These are phyloP conservation scores for Phyllosticta ampelicida DNA, from an alignment of 2,329 filamentous ascomycete genomes.

Conservation along the genomic window DNA sequence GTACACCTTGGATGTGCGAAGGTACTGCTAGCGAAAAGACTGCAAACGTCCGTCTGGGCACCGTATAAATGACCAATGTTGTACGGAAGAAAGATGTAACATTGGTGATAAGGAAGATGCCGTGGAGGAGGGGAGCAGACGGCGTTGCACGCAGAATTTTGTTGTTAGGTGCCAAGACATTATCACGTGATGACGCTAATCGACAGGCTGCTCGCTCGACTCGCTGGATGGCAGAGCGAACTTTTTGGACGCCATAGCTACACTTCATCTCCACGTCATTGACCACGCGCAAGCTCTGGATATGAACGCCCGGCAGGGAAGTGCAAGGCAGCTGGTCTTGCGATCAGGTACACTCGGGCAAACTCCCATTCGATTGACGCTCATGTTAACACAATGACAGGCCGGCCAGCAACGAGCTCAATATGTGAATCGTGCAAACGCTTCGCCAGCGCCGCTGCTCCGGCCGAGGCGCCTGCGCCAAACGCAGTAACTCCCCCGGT, in stretches of 20 bases:
- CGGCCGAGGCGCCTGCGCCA: conserved; percentile 22
- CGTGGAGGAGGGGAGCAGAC: conserved; percentile 36
- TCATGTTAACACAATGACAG: conserved; percentile 15
- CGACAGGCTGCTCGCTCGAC: conserved; percentile 14
- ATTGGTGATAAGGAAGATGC: conserved; percentile 95
- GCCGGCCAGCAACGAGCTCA: conserved; percentile 26
- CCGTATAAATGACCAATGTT: conserved; percentile 73
- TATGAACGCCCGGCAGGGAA: conserved; percentile 36
- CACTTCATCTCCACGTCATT: conserved; percentile 7
- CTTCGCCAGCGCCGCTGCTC: conserved; percentile 24
- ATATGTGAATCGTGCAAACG: conserved; percentile 37
- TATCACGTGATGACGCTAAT: conserved; percentile 16
- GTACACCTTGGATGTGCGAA: conserved; percentile 66
- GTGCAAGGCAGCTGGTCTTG: conserved; percentile 33
- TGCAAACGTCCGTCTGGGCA: conserved; percentile 73
- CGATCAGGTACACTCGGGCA: conserved; percentile 25
- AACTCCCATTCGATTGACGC: conserved; percentile 6
- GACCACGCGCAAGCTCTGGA: conserved; percentile 13
- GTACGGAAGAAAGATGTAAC: conserved; percentile 49
- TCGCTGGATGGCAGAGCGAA: conserved; percentile 1
- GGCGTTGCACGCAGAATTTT: conserved; percentile 13
- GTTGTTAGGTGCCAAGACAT: conserved; percentile 13
- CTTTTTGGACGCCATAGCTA: conserved; percentile 10
- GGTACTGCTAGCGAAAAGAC: conserved; percentile 98
- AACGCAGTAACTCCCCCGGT: conserved; percentile 20